Percentiles rank a stretch among this genome's conserved stretches.
Evolutionary conservation across 2,329 filamentous ascomycete genomes (phyloP).

Genomic region (Macrophomina phaseolina): DNA sequence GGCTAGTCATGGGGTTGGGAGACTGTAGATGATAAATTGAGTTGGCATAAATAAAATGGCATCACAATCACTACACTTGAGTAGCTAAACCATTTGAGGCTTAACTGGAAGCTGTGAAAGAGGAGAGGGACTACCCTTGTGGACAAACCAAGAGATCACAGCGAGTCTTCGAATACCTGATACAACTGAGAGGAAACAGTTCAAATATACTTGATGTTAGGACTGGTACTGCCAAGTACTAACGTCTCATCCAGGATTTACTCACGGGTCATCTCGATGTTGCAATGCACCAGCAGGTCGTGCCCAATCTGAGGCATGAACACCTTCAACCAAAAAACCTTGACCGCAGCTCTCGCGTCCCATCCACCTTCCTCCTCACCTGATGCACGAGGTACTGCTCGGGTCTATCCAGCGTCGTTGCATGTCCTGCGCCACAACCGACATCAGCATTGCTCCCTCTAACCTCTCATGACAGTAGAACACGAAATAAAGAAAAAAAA

Average conservation of each 20-base stretch:
- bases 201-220: background rate
- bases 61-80: too few relatives aligned
- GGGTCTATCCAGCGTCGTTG: background rate
- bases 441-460: background rate
- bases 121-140: too few relatives aligned
- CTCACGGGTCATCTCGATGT: constrained; percentile 16
- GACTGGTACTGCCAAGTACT: too few relatives aligned
- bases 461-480: background rate
- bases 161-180: constrained; percentile 13
- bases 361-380: background rate
- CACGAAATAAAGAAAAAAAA: too few relatives aligned
- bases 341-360: constrained; percentile 3
- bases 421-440: background rate
- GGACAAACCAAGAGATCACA: background rate
- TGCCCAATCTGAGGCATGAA: background rate
- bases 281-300: constrained; percentile 13
- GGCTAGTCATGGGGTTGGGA: background rate
- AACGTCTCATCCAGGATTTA: background rate
- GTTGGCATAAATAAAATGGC: background rate
- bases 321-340: background rate
- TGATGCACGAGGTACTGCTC: constrained; percentile 15
- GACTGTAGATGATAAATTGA: background rate
- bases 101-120: too few relatives aligned
- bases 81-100: too few relatives aligned
- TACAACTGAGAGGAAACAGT: constrained; percentile 8